These are phyloP conservation scores for Penicillium bialowiezense DNA, from an alignment of 495 filamentous ascomycete species.

Conservation along the genomic window DNA sequence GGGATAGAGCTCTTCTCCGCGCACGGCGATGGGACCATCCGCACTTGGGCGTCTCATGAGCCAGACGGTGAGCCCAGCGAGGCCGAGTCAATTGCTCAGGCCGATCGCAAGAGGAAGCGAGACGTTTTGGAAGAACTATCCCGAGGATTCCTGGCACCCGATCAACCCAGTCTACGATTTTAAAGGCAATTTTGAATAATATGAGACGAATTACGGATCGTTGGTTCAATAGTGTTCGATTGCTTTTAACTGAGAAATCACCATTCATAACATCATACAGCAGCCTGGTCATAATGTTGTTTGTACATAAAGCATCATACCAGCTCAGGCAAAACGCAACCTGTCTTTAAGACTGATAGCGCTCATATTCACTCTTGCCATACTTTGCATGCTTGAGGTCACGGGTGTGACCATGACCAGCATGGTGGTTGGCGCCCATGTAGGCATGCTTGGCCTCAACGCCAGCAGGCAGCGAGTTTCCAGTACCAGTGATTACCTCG, in stretches of 20 bases:
- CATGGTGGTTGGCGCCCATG: slow-evolving; percentile 31
- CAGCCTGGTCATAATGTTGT: background rate
- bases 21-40: slow-evolving; percentile 51
- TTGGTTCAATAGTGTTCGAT: background rate
- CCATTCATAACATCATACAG: background rate
- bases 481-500: slow-evolving; percentile 52
- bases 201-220: background rate
- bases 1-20: slow-evolving; percentile 51
- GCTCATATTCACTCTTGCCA: slow-evolving; percentile 40
- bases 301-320: too few species aligned
- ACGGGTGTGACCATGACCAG: slow-evolving; percentile 33
- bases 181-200: slow-evolving; percentile 5
- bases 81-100: slow-evolving; percentile 34
- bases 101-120: slow-evolving; percentile 49
- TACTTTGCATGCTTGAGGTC: slow-evolving; percentile 42
- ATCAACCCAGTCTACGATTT: slow-evolving; percentile 3
- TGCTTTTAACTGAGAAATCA: background rate
- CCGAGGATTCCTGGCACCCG: slow-evolving; percentile 30
- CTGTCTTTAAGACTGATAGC: slow-evolving; percentile 13
- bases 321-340: background rate
- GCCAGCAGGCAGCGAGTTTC: slow-evolving; percentile 41
- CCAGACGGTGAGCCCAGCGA: slow-evolving; percentile 53
- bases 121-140: slow-evolving; percentile 49
- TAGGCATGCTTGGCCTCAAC: slow-evolving; percentile 48
- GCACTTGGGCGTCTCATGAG: slow-evolving; percentile 53